phyloP scores from a whole-genome alignment of 192 early-diverging fungal species.

The Podila epigama region DNA sequence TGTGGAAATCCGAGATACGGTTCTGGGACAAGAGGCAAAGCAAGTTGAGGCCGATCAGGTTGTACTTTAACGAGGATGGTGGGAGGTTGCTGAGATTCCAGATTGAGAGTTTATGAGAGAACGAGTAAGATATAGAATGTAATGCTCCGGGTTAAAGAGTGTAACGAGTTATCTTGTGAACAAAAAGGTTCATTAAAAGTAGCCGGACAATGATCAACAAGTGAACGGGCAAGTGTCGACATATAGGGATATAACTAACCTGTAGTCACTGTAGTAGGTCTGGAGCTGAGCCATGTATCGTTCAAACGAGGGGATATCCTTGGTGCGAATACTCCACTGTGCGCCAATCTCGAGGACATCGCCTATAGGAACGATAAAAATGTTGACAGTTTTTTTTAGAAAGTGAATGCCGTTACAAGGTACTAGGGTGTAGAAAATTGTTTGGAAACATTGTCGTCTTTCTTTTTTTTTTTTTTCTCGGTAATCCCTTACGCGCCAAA shows the following conservation, averaged over 20 bases:
- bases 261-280: conserved; percentile 85
- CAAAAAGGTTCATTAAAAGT: neutral
- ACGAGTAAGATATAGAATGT: neutral
- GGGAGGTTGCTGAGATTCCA: conserved; percentile 54
- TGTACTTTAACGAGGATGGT: conserved; percentile 85
- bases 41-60: conserved; percentile 91
- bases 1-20: conserved; percentile 98
- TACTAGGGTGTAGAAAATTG: too few relatives aligned
- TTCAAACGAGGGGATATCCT: conserved; percentile 95
- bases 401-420: too few relatives aligned
- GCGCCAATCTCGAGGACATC: conserved; percentile 92
- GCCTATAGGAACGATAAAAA: conserved; percentile 55
- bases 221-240: neutral
- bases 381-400: neutral
- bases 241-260: conserved; percentile 46
- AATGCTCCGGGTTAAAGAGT: neutral
- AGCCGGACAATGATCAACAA: neutral
- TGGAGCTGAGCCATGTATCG: conserved; percentile 93
- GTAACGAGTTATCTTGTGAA: too few relatives aligned
- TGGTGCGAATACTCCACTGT: conserved; percentile 82
- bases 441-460: too few relatives aligned
- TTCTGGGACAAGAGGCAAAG: conserved; percentile 93
- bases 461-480: neutral
- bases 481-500: conserved; percentile 41
- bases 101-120: neutral